Base-by-base conservation (phyloP, 257 asterid species). In the Nicotiana knightiana region DNA sequence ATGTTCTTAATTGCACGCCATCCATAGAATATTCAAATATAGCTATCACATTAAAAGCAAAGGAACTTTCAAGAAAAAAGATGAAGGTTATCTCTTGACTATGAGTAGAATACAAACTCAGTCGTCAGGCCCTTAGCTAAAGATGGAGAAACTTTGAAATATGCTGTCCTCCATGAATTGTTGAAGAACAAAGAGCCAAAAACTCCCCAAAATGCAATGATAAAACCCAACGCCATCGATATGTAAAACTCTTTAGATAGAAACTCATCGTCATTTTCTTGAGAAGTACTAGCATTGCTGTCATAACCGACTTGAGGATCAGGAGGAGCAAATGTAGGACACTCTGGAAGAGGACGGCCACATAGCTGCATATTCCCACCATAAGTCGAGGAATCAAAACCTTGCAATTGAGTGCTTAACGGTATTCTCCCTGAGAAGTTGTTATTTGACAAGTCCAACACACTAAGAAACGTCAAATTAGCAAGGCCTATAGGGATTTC, bases 371-470 rank as follows among this genome's bases (percentile, higher is more conserved):
- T 58, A 18, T 88, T 88, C 37, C 81, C 87, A 32, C 82, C 81
- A 80, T 83, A 88, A 0, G 21, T 17, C 3, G 92, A 90, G 2
- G 81, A 51, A 28, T 73, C 15, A 32, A 90, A 88, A 37, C 86
- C 64, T 54, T 85, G 87, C 17, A 87, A 43, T 81, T 88, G 90
- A 32, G 90, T 83, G 59, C 89, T 9, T 7, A 26, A 1, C 2
- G 91, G 91, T 67, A 88, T 88, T 37, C 62, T 70, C 5, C 89
- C 92, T 0, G 87, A 83, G 2, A 88, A 83, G 48, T 79, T 54
- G 78, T 90, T 88, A 79, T 77, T 59, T 2, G 90, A 67, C 83
- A 87, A 82, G 65, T 88, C 82, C 18, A 90, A 83, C 84, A 73
- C 57, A 11, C 77, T 65, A 21, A 82, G 81, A 75, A 58, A 75